These are phyloP conservation scores for Mortierella sp. DNA, from an alignment of 371 early-diverging fungal genomes.

Conservation along the genomic window DNA sequence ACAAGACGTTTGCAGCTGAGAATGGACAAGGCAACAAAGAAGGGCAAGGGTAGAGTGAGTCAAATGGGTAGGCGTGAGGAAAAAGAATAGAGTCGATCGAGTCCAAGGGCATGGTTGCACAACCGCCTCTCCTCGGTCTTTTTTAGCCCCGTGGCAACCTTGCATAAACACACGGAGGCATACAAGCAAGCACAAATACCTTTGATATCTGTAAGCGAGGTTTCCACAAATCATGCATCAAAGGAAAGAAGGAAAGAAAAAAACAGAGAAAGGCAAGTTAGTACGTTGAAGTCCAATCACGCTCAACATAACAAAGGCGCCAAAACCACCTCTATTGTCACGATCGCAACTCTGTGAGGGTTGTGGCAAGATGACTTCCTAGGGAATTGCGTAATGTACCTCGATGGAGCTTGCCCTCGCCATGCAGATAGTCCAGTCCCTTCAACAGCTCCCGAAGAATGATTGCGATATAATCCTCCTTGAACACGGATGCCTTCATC, in stretches of 20 bases:
- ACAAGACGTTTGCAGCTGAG: constrained; percentile 88
- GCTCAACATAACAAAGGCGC: neutral
- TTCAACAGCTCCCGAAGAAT: constrained; percentile 91
- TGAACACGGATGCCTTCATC: constrained; percentile 88
- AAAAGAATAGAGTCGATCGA: constrained; percentile 8
- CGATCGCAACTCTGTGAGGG: neutral
- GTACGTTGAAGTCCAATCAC: neutral
- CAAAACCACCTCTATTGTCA: constrained; percentile 8
- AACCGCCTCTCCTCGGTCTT: neutral
- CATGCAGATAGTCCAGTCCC: constrained; percentile 96
- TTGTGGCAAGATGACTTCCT: neutral
- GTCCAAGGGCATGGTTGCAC: neutral
- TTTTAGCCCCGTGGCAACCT: constrained; percentile 10
- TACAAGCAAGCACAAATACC: constrained; percentile 12
- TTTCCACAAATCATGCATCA: constrained; percentile 7
- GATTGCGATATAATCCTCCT: constrained; percentile 93
- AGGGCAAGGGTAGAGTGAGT: neutral
- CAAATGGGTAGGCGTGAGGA: neutral
- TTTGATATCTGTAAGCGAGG: constrained; percentile 28
- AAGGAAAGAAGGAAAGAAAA: neutral
- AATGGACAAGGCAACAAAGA: neutral
- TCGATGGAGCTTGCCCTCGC: constrained; percentile 95
- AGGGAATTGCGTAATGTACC: constrained; percentile 57
- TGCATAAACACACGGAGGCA: constrained; percentile 7
- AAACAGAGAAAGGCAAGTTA: neutral